Evolutionary conservation across 768 basidiomycete genomes (phyloP), one percentile per base, ranked within the genome.

Genomic region (Lactarius hatsudake): DNA sequence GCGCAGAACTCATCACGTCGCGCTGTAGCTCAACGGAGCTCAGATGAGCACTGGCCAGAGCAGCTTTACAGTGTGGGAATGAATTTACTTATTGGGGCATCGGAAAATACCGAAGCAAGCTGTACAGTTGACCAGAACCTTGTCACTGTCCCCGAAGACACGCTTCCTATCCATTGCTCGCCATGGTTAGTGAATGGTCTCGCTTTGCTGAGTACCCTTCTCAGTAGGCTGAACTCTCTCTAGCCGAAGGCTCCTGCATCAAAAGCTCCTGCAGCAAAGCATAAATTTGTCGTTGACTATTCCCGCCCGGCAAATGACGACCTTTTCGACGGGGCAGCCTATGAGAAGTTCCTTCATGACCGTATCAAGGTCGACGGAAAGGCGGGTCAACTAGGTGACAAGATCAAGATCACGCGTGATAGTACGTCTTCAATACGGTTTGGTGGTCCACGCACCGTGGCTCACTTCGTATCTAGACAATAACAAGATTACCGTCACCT

Each of bases 341-440:
- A 84, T 77, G 88, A 89, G 79, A 98, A 97, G 78, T 97, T 88
- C 82, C 84, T 96, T 61, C 92, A 94, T 74, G 94, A 96, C 80
- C 90, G 91, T 73, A 92, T 94, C 75, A 96, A 96, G 83, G 89
- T 96, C 71, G 93, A 94, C 64, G 91, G 91, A 56, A 95, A 95
- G 83, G 83, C 90, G 60, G 95, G 94, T 48, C 90, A 96, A 75
- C 89, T 97, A 66, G 93, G 92, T 53, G 96, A 98, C 60, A 88
- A 81, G 72, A 84, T 99, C 76, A 90, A 92, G 78, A 88, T 98
- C 76, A 78, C 82, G 72, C 89, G 93, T 67, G 93, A 96, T 80
- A 91, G 94, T 95, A 66, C 64, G 85, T 82, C 28, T 48, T 18
- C 30, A 30, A 3, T 6, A 32, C 32, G 32, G n/a, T 4, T 43